Evolutionary conservation across 805 yeast genomes (phyloP).

Genomic region (Teunomyces gatunensis): DNA sequence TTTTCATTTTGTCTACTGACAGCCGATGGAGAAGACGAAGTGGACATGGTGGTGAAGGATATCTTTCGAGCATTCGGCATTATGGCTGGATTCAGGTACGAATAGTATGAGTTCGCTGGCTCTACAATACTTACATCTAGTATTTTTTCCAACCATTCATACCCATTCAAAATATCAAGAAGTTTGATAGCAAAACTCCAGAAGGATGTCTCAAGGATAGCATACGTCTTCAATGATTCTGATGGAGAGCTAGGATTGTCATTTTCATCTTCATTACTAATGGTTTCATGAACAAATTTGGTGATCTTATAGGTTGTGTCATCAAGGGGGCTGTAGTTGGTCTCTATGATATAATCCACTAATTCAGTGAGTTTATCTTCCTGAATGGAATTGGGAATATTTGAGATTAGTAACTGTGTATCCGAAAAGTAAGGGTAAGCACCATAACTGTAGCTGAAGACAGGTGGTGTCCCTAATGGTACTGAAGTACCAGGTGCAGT

Average conservation of each 20-base stretch:
- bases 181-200: slow-evolving; percentile 8
- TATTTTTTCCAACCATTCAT: slow-evolving; percentile 19
- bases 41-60: slow-evolving; percentile 4
- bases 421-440: background rate
- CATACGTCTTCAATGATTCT: background rate
- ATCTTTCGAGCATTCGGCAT: background rate
- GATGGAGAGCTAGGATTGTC: background rate
- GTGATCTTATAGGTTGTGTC: slow-evolving; percentile 7
- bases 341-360: slow-evolving; percentile 14
- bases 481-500: background rate
- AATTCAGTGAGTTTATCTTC: slow-evolving; percentile 14
- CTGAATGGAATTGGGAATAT: slow-evolving; percentile 12
- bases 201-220: slow-evolving; percentile 4
- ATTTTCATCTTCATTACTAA: background rate
- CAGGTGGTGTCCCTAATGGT: background rate
- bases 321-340: slow-evolving; percentile 8
- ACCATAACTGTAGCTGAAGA: background rate
- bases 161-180: slow-evolving; percentile 20
- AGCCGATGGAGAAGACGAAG: background rate
- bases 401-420: slow-evolving; percentile 2
- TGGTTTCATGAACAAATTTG: slow-evolving; percentile 4
- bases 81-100: background rate
- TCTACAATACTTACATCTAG: slow-evolving; percentile 15
- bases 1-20: background rate
- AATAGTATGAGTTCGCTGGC: background rate